Evolutionary conservation across 2,329 filamentous ascomycete genomes (phyloP).

Genomic region (Diaporthe vexans): DNA sequence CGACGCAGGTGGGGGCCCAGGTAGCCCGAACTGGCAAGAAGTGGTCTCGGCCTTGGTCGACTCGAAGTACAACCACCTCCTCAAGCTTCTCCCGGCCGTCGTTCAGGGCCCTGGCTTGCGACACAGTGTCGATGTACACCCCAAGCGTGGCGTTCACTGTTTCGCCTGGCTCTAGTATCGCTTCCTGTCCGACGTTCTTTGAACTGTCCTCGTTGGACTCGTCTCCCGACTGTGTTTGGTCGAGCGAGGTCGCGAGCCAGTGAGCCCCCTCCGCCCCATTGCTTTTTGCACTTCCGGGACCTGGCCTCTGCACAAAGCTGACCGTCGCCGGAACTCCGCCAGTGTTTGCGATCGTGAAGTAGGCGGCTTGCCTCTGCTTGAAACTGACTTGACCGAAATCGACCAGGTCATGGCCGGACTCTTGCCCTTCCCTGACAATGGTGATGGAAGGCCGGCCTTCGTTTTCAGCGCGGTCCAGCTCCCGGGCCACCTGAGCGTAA

Average conservation of each 20-base stretch:
- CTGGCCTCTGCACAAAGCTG: slow-evolving; percentile 81
- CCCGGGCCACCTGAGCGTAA: slow-evolving; percentile 87
- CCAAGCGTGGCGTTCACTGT: slow-evolving; percentile 79
- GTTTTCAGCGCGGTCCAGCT: slow-evolving; percentile 92
- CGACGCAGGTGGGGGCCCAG: slow-evolving; percentile 88
- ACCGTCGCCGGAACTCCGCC: slow-evolving; percentile 85
- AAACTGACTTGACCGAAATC: slow-evolving; percentile 85
- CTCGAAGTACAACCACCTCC: slow-evolving; percentile 88
- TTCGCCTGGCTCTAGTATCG: slow-evolving; percentile 87
- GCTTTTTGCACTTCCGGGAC: slow-evolving; percentile 58
- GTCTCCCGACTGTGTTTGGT: slow-evolving; percentile 58
- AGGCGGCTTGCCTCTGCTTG: slow-evolving; percentile 73
- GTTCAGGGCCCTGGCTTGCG: slow-evolving; percentile 79
- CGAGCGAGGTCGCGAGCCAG: slow-evolving; percentile 81
- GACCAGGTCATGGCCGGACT: slow-evolving; percentile 67
- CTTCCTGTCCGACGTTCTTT: slow-evolving; percentile 58
- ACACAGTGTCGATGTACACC: slow-evolving; percentile 73
- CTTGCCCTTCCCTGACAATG: slow-evolving; percentile 78
- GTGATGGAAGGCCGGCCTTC: slow-evolving; percentile 87
- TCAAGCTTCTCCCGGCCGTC: slow-evolving; percentile 76
- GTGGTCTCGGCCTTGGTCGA: slow-evolving; percentile 88
- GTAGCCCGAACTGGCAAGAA: slow-evolving; percentile 85
- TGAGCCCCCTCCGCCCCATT: slow-evolving; percentile 55
- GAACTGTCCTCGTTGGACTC: slow-evolving; percentile 50
- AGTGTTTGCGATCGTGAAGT: slow-evolving; percentile 91